These are phyloP conservation scores for Fomitopsis serialis DNA, from an alignment of 768 basidiomycete genomes.

Conservation along the genomic window DNA sequence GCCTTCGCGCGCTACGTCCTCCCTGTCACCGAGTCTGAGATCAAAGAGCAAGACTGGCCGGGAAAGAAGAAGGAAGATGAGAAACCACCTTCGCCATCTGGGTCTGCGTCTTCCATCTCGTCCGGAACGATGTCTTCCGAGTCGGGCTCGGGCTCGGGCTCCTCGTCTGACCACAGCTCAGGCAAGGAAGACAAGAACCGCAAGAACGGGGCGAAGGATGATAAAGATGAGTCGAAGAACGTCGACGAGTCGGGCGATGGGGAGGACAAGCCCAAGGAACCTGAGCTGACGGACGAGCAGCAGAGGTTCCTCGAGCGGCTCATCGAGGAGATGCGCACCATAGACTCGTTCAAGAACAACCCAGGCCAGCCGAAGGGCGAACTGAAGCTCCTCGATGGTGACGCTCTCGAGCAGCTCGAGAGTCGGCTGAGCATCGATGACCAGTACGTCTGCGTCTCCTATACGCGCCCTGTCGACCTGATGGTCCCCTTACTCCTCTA, in stretches of 20 bases:
- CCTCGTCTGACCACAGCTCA: too few relatives aligned
- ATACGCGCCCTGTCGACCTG: too few relatives aligned
- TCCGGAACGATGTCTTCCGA: too few relatives aligned
- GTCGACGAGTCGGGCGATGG: not conserved
- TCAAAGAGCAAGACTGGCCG: conserved; percentile 14
- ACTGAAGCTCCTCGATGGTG: conserved; percentile 12
- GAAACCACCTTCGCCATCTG: too few relatives aligned
- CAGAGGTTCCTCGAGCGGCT: conserved; percentile 4
- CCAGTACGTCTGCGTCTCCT: conserved; percentile 8
- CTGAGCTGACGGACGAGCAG: conserved; percentile 2
- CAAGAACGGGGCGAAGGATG: not conserved
- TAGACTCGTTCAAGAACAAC: conserved; percentile 12
- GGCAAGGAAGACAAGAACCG: too few relatives aligned
- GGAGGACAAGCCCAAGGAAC: not conserved
- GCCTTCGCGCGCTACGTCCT: conserved; percentile 18
- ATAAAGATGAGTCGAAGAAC: not conserved
- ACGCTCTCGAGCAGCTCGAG: conserved; percentile 14
- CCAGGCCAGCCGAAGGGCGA: conserved; percentile 2
- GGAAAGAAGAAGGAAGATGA: conserved; percentile 4
- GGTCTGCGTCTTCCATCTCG: too few relatives aligned
- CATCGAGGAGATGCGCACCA: conserved; percentile 7
- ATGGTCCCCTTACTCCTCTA: too few relatives aligned
- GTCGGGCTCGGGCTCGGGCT: too few relatives aligned
- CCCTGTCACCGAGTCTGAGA: conserved; percentile 10
- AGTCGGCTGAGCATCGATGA: conserved; percentile 14